A percentile compares a stretch with the other conserved stretches of the same genome.
These are phyloP conservation scores for Lipomyces sp. DNA, from an alignment of 805 yeast genomes.

Conservation along the genomic window DNA sequence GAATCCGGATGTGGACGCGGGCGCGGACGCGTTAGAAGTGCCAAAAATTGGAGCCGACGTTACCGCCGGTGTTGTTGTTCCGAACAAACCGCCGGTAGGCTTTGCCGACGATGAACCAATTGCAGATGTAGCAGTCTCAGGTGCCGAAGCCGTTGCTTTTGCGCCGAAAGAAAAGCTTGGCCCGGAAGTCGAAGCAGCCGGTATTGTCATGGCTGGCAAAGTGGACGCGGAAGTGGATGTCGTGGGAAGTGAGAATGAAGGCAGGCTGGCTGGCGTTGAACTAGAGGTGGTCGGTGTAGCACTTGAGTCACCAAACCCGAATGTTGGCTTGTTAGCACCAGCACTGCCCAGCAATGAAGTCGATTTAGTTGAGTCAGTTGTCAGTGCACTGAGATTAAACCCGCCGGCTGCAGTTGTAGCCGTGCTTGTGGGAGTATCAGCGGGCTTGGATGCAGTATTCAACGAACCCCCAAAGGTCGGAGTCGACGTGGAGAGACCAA, in stretches of 20 bases:
- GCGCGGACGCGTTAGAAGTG: slow-evolving; percentile 1
- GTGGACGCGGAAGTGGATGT: neutral
- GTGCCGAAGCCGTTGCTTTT: slow-evolving; percentile 5
- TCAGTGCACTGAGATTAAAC: too few species aligned
- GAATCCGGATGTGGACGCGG: neutral
- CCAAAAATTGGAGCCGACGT: slow-evolving; percentile 5
- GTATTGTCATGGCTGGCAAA: neutral
- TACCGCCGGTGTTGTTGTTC: slow-evolving; percentile 19
- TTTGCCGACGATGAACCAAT: slow-evolving; percentile 4
- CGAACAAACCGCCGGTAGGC: slow-evolving; percentile 19
- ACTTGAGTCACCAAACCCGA: neutral
- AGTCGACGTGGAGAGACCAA: neutral
- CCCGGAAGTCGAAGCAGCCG: slow-evolving; percentile 1
- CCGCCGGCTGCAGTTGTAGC: too few species aligned
- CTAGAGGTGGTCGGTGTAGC: too few species aligned
- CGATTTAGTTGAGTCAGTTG: too few species aligned
- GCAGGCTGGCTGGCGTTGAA: too few species aligned
- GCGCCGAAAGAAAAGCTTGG: slow-evolving; percentile 9
- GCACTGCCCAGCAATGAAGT: too few species aligned
- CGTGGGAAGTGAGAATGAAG: too few species aligned
- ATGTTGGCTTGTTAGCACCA: too few species aligned
- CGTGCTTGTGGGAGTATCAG: too few species aligned
- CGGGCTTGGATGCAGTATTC: too few species aligned
- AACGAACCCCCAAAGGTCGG: neutral
- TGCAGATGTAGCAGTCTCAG: slow-evolving; percentile 3